Conservation (phyloP, 2,329 filamentous ascomycete species). For the Fusarium sp. region DNA sequence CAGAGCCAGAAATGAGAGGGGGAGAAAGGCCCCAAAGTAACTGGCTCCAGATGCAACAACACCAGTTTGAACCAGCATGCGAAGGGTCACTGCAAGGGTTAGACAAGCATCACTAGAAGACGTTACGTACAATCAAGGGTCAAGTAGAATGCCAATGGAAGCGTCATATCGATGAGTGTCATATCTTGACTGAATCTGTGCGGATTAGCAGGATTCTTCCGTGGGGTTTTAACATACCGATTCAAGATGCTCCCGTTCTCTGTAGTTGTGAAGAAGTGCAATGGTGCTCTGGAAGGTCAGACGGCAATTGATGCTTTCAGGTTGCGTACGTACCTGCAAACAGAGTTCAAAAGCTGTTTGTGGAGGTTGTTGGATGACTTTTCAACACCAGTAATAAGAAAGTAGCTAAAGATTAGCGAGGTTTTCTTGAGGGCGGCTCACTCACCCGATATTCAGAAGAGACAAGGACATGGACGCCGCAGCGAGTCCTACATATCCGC, state of each 20-base stretch:
- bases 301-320: background rate
- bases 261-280: slow-evolving; percentile 58
- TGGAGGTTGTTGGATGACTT: slow-evolving; percentile 44
- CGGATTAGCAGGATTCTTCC: slow-evolving; percentile 41
- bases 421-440: rapidly evolving
- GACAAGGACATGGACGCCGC: slow-evolving; percentile 32
- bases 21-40: slow-evolving; percentile 57
- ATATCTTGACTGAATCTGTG: slow-evolving; percentile 60
- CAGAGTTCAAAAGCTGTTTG: slow-evolving; percentile 40
- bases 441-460: slow-evolving; percentile 29
- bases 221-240: slow-evolving; percentile 42
- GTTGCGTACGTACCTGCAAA: slow-evolving; percentile 18
- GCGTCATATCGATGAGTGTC: slow-evolving; percentile 56
- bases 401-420: slow-evolving; percentile 33
- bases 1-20: slow-evolving; percentile 56
- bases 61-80: slow-evolving; percentile 39
- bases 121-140: slow-evolving; percentile 50
- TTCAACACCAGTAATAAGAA: slow-evolving; percentile 43
- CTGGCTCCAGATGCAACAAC: slow-evolving; percentile 45
- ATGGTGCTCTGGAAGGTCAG: slow-evolving; percentile 51
- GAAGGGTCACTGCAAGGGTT: slow-evolving; percentile 48
- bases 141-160: slow-evolving; percentile 53
- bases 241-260: slow-evolving; percentile 59
- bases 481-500: slow-evolving; percentile 44
- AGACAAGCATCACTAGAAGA: rapidly evolving